These are phyloP conservation scores for Yarrowia osloensis DNA, from an alignment of 805 yeast genomes.

Conservation along the genomic window DNA sequence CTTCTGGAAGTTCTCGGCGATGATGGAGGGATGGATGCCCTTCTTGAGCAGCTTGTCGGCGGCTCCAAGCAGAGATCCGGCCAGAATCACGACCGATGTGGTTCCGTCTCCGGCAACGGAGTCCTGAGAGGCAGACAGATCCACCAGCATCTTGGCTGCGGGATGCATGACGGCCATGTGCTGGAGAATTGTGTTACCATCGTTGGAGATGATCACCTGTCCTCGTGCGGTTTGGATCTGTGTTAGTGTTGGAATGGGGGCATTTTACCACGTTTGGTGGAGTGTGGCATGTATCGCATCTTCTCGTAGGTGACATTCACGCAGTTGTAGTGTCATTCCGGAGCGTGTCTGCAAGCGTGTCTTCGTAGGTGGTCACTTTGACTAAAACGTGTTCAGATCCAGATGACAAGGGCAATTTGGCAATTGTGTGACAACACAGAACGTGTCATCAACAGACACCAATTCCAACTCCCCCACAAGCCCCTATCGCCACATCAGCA, in stretches of 20 bases:
- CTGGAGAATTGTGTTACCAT: conserved; percentile 93
- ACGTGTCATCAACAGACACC: not conserved
- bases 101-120: conserved; percentile 99
- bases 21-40: conserved; percentile 91
- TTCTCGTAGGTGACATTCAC: too few species aligned
- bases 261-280: too few species aligned
- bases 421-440: not conserved
- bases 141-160: conserved; percentile 97
- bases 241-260: conserved; percentile 12
- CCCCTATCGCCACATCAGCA: not conserved
- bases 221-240: conserved; percentile 76
- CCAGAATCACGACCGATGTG: conserved; percentile 91
- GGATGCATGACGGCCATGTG: conserved; percentile 99
- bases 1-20: conserved; percentile 88
- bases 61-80: conserved; percentile 93
- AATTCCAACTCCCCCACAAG: not conserved
- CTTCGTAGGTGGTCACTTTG: too few species aligned
- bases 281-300: too few species aligned
- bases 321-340: too few species aligned
- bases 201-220: conserved; percentile 91
- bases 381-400: not conserved
- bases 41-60: conserved; percentile 86
- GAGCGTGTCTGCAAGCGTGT: too few species aligned
- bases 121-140: conserved; percentile 96
- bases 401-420: not conserved